Conservation (phyloP, 495 filamentous ascomycete species). For the Hyaloscypha finlandica region DNA sequence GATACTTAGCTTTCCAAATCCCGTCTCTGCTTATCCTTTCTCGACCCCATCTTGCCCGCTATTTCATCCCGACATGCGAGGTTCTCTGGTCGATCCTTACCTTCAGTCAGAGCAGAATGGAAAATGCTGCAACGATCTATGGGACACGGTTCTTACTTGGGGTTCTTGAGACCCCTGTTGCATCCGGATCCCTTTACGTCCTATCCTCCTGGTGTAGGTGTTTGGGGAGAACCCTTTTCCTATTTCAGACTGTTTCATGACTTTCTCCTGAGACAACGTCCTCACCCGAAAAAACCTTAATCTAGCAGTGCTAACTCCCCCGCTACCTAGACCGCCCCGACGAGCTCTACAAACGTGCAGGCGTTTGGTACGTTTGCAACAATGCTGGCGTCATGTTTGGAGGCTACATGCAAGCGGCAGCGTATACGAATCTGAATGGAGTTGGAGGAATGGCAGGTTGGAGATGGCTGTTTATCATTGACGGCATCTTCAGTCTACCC, state of each 20-base stretch:
- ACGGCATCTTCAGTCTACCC: conserved; percentile 46
- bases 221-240: no score
- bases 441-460: conserved; percentile 55
- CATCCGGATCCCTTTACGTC: conserved; percentile 64
- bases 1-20: conserved; percentile 49
- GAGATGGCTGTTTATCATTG: conserved; percentile 67
- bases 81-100: conserved; percentile 60
- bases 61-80: conserved; percentile 56
- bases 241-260: no score
- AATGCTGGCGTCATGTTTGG: conserved; percentile 46
- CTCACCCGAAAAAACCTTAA: no score
- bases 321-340: conserved; percentile 49
- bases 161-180: conserved; percentile 58
- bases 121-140: conserved; percentile 52
- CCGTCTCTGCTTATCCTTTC: conserved; percentile 48
- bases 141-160: conserved; percentile 68
- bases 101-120: conserved; percentile 47
- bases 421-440: conserved; percentile 51
- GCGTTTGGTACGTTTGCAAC: conserved; percentile 51
- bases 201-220: conserved; percentile 53
- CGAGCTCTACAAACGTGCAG: conserved; percentile 63
- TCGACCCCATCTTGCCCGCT: conserved; percentile 41
- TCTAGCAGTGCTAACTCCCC: no score
- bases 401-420: conserved; percentile 60
- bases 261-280: no score